Base-by-base conservation (phyloP, 139 green algal genomes). In the Spirogloea muscicola region DNA sequence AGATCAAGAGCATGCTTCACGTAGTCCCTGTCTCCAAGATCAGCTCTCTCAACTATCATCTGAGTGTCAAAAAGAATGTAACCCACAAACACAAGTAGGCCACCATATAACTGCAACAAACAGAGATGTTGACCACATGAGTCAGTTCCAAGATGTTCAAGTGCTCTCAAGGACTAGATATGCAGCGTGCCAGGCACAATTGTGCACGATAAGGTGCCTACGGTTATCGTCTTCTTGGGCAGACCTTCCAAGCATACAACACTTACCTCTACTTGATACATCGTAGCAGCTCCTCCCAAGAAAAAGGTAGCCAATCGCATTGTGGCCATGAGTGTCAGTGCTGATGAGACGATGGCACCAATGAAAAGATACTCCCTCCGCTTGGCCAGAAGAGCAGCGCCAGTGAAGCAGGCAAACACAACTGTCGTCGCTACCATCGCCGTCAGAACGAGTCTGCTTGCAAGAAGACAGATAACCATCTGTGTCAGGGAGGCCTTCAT, bases 61-160 rank as follows among this genome's bases (percentile, higher is more conserved):
- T 83, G 76, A 9, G 76, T 83, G 58, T 83, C 76, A 49, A 59
- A 83, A 2, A 83, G 18, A 9, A 83, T 39, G 27, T 84, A 83
- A 0, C 75, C 76, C 2, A 31, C 27, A 31, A 83, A 84, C 21
- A 83, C 58, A 3, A 83, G 44, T 4, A 83, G 76, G 13, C 76
- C 76, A 1, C n/a, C 29, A 39, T 83, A 83, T 25, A 83, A 42
- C 67, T 81, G 58, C 31, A 37, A 39, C 9, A 62, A 4, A 61
- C 3, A 31, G 38, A 68, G 10, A 68, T 37, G 16, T 27, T 9
- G 5, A 27, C n/a, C 16, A 60, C 49, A 60, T 60, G 49, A 60
- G 51, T 60, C 25, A 38, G 10, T 25, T 25, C 10, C 10, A 25
- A 51, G 43, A 51, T 10, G 43, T 13, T 51, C 43, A 51, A 13